Conservation (phyloP, 2,329 filamentous ascomycete species). For the Tolypocladium amazonense region DNA sequence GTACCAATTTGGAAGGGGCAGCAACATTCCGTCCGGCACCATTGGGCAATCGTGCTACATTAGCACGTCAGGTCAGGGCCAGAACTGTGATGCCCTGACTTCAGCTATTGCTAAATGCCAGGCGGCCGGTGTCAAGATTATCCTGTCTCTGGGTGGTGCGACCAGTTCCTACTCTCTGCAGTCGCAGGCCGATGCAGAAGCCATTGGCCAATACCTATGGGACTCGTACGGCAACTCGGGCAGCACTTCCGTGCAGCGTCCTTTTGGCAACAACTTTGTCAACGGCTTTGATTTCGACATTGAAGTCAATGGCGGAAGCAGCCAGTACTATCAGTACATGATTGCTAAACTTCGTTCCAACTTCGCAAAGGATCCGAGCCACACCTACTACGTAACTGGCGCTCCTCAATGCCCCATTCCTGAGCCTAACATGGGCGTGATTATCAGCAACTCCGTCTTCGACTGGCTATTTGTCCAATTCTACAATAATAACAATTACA, state of each 20-base stretch:
- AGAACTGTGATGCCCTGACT: slow-evolving; percentile 12
- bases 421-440: slow-evolving; percentile 27
- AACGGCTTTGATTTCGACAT: slow-evolving; percentile 13
- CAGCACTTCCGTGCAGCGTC: slow-evolving; percentile 5
- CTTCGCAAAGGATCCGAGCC: slow-evolving; percentile 5
- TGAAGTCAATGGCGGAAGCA: slow-evolving; percentile 7
- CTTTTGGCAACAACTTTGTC: slow-evolving; percentile 8
- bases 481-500: slow-evolving; percentile 34
- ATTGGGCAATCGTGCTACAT: slow-evolving; percentile 29
- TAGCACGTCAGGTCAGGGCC: slow-evolving; percentile 17
- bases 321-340: slow-evolving; percentile 9
- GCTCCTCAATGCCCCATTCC: slow-evolving; percentile 29
- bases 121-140: slow-evolving; percentile 9
- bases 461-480: slow-evolving; percentile 33
- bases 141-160: slow-evolving; percentile 8
- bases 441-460: slow-evolving; percentile 19
- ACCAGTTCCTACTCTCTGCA: slow-evolving; percentile 8
- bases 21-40: slow-evolving; percentile 24
- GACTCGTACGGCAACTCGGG: not conserved
- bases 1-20: slow-evolving; percentile 24
- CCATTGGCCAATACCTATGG: slow-evolving; percentile 11
- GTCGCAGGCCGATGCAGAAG: slow-evolving; percentile 8
- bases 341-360: slow-evolving; percentile 11
- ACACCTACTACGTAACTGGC: slow-evolving; percentile 31
- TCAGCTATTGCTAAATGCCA: slow-evolving; percentile 11